Evolutionary conservation across 2,329 filamentous ascomycete genomes (phyloP).

Genomic region (Coniosporium tulheliwenetii): DNA sequence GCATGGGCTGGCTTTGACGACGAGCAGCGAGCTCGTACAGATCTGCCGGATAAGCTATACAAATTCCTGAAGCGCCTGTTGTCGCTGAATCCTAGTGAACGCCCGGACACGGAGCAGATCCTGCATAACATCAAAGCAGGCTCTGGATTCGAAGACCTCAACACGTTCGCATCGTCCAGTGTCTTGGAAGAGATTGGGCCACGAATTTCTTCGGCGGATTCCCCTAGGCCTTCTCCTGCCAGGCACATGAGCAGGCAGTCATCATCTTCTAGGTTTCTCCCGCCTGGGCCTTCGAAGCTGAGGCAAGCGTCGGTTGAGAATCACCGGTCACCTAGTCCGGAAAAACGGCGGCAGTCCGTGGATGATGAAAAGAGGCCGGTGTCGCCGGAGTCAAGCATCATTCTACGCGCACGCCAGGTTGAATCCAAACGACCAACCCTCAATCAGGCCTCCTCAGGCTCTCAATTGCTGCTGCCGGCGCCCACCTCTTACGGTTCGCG

Average conservation of each 20-base stretch:
- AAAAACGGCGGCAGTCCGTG: slow-evolving; percentile 2
- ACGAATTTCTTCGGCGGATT: slow-evolving; percentile 29
- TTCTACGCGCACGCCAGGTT: slow-evolving; percentile 1
- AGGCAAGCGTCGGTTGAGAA: slow-evolving; percentile 26
- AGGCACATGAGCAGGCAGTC: slow-evolving; percentile 1
- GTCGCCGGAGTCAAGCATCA: slow-evolving; percentile 1
- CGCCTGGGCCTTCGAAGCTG: slow-evolving; percentile 9
- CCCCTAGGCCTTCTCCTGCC: slow-evolving; percentile 9
- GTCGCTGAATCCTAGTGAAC: slow-evolving; percentile 56
- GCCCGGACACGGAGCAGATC: slow-evolving; percentile 78
- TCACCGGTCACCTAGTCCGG: slow-evolving; percentile 14
- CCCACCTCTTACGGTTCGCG: slow-evolving; percentile 17
- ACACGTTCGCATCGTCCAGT: slow-evolving; percentile 19
- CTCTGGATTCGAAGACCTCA: slow-evolving; percentile 29
- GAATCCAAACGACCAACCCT: not conserved
- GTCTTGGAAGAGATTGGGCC: slow-evolving; percentile 17
- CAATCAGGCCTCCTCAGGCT: too few species aligned
- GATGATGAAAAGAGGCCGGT: not conserved
- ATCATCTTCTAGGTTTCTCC: not conserved
- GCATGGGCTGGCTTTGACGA: slow-evolving; percentile 79
- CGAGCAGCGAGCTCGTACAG: slow-evolving; percentile 56
- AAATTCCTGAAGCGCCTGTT: slow-evolving; percentile 68
- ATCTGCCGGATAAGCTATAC: slow-evolving; percentile 77
- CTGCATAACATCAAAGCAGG: slow-evolving; percentile 61
- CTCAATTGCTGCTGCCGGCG: slow-evolving; percentile 16